These are phyloP conservation scores for Gillenia trifoliata DNA, from an alignment of 306 rosid species.

Conservation along the genomic window DNA sequence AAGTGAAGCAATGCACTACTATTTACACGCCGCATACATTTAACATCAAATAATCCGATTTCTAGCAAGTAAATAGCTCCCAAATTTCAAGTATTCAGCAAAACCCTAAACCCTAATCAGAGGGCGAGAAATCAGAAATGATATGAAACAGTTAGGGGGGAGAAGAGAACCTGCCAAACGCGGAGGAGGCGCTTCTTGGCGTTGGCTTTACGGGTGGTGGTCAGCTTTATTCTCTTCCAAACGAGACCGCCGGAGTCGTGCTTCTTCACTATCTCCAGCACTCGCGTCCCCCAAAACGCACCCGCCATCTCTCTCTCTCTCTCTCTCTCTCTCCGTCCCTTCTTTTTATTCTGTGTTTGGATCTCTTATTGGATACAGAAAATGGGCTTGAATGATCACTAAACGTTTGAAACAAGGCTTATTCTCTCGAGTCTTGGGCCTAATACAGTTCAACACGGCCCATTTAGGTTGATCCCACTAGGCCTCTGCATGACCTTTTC, in stretches of 20 bases:
- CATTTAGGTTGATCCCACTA: not conserved
- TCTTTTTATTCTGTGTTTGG: not conserved
- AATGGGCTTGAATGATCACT: not conserved
- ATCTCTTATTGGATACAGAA: not conserved
- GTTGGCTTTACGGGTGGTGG: slow-evolving; percentile 85
- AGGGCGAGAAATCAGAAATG: not conserved
- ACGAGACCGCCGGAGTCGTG: slow-evolving; percentile 84
- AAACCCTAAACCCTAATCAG: slow-evolving; percentile 12
- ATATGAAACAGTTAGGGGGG: not conserved
- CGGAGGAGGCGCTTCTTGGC: slow-evolving; percentile 93
- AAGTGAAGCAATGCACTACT: not conserved
- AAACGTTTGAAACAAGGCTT: too few relatives aligned
- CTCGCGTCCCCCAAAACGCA: slow-evolving; percentile 81
- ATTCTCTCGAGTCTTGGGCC: not conserved
- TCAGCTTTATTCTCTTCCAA: slow-evolving; percentile 94
- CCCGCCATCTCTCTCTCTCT: slow-evolving; percentile 43
- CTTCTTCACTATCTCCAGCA: slow-evolving; percentile 91
- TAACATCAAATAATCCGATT: not conserved
- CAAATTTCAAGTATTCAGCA: not conserved
- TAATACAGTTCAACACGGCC: not conserved
- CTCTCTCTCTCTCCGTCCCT: not conserved
- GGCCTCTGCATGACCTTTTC: too few relatives aligned
- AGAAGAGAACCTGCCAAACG: slow-evolving; percentile 73
- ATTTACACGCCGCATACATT: not conserved
- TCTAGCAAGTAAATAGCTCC: not conserved